Conservation (phyloP, 2,329 filamentous ascomycete genomes). For the Coniochaeta prunicola region DNA sequence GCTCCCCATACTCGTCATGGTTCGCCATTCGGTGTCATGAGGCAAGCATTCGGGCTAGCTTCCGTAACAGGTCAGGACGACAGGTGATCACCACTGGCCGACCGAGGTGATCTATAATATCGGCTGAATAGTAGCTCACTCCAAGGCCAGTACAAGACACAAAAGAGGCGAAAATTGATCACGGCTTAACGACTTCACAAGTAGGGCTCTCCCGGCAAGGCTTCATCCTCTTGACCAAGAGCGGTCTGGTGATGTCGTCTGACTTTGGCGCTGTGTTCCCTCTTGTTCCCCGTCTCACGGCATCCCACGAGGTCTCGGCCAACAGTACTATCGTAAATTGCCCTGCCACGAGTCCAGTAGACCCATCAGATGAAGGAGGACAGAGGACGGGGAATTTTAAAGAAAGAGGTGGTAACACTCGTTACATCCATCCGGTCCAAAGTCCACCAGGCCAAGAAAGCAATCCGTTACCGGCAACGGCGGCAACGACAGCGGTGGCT, state of each 20-base stretch:
- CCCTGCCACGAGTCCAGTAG: neutral
- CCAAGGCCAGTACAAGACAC: neutral
- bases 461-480: neutral
- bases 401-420: neutral
- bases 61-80: neutral
- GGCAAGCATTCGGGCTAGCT: neutral
- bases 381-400: neutral
- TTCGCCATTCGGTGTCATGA: neutral
- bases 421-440: neutral
- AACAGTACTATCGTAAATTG: neutral
- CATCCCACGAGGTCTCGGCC: neutral
- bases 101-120: neutral
- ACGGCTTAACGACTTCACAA: neutral
- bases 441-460: neutral
- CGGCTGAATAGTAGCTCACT: neutral
- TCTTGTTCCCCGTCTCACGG: neutral
- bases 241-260: constrained; percentile 1
- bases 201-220: neutral
- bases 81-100: neutral
- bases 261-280: neutral
- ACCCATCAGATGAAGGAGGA: neutral
- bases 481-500: neutral
- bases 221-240: neutral
- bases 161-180: neutral
- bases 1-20: neutral